Evolutionary conservation across 441 rosid genomes (phyloP).

Genomic region (Eutrema salsugineum): DNA sequence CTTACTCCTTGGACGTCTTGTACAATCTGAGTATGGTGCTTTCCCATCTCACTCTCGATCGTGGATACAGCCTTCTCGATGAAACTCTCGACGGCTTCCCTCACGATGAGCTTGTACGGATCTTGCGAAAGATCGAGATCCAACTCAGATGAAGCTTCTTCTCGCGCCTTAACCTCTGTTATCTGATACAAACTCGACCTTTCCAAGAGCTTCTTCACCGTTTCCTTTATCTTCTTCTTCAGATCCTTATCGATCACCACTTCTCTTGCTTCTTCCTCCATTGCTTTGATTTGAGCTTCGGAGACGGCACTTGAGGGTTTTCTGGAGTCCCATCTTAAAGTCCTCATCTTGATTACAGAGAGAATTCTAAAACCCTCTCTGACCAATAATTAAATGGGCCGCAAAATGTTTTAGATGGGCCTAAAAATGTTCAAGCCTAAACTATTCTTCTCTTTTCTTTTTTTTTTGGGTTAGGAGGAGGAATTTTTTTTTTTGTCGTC

Average conservation of each 20-base stretch:
- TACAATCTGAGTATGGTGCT: conserved; percentile 6
- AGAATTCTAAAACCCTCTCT: background rate
- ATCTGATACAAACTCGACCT: conserved; percentile 33
- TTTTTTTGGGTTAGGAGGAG: too few relatives aligned
- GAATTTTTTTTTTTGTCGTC: too few relatives aligned
- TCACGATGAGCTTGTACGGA: conserved; percentile 36
- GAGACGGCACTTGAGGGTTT: conserved; percentile 1
- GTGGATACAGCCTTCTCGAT: conserved; percentile 23
- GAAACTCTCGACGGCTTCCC: conserved; percentile 34
- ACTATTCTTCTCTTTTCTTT: too few relatives aligned
- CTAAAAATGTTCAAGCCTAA: background rate
- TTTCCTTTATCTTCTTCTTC: conserved; percentile 31
- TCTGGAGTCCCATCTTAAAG: background rate
- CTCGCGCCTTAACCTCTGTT: conserved; percentile 39
- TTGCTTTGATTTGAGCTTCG: background rate
- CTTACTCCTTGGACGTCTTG: conserved; percentile 11
- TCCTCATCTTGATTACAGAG: background rate
- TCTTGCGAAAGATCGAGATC: conserved; percentile 33
- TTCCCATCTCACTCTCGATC: conserved; percentile 16
- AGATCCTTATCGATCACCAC: conserved; percentile 22
- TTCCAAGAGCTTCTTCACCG: conserved; percentile 35
- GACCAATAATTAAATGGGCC: background rate
- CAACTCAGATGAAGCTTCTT: conserved; percentile 35
- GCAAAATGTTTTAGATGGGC: background rate
- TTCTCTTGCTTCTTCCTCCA: conserved; percentile 20